Conservation (phyloP, 805 yeast genomes). For the Tetrapisispora pingtungensis region DNA sequence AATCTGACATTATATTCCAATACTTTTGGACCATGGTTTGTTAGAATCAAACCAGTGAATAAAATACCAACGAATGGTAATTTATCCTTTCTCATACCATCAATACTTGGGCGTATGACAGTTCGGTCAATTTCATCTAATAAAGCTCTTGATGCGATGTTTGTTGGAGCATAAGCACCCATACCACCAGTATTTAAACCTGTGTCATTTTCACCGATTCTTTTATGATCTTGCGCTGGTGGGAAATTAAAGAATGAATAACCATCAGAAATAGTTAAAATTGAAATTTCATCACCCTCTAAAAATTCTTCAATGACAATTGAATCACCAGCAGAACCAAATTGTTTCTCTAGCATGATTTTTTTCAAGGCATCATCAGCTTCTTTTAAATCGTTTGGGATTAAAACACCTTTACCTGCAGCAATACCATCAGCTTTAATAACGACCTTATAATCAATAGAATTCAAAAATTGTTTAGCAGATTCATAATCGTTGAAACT, state of each 20-base stretch:
- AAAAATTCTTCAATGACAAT: conserved; percentile 93
- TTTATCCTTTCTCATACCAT: conserved; percentile 93
- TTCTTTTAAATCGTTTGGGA: conserved; percentile 76
- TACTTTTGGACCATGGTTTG: conserved; percentile 84
- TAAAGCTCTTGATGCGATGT: conserved; percentile 74
- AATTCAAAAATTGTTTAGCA: conserved; percentile 62
- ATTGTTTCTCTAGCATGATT: conserved; percentile 81
- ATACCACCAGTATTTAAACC: conserved; percentile 98
- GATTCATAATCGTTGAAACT: conserved; percentile 68
- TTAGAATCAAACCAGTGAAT: conserved; percentile 90
- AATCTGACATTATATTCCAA: conserved; percentile 95
- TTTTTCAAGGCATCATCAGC: conserved; percentile 75
- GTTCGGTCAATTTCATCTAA: conserved; percentile 58
- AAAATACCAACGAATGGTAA: conserved; percentile 92
- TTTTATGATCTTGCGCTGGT: conserved; percentile 96
- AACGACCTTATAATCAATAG: conserved; percentile 66
- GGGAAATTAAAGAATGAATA: conserved; percentile 85
- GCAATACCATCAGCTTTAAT: conserved; percentile 97
- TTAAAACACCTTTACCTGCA: conserved; percentile 96
- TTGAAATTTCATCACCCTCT: conserved; percentile 94
- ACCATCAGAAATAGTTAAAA: conserved; percentile 88
- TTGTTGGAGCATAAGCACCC: conserved; percentile 99
- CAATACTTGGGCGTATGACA: conserved; percentile 85
- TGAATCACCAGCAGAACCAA: conserved; percentile 89
- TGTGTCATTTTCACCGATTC: conserved; percentile 84